Conservation (phyloP, 495 filamentous ascomycete species). For the Penicillium samsonianum region DNA sequence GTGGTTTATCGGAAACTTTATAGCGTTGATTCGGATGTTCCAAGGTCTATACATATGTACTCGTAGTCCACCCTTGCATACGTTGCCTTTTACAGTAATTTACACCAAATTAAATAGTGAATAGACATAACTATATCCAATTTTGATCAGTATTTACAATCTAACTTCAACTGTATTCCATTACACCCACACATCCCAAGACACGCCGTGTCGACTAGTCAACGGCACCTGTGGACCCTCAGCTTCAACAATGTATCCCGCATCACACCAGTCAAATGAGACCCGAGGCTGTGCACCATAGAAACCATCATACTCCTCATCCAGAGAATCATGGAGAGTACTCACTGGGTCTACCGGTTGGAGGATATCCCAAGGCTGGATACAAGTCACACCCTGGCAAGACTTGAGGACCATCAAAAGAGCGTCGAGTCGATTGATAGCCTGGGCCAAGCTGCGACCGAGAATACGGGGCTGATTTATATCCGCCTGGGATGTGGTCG, state of each 20-base stretch:
- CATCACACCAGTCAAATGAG: constrained; percentile 58
- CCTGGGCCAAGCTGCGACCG: constrained; percentile 45
- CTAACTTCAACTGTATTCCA: too few species aligned
- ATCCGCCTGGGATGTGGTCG: constrained; percentile 20
- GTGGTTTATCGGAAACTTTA: too few species aligned
- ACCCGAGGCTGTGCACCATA: constrained; percentile 55
- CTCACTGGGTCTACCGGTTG: constrained; percentile 51
- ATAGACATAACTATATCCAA: too few species aligned
- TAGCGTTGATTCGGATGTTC: not conserved
- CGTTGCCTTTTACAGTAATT: too few species aligned
- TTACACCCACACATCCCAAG: constrained; percentile 40
- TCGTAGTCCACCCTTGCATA: too few species aligned
- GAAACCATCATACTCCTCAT: constrained; percentile 54
- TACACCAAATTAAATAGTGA: not conserved
- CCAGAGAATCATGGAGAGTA: constrained; percentile 44
- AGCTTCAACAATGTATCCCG: constrained; percentile 59
- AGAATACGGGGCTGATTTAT: constrained; percentile 33
- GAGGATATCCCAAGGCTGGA: constrained; percentile 59
- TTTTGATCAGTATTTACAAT: not conserved
- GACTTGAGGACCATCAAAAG: constrained; percentile 66
- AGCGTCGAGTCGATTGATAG: constrained; percentile 57
- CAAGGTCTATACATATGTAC: too few species aligned
- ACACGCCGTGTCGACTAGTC: constrained; percentile 33
- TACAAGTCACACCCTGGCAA: constrained; percentile 58
- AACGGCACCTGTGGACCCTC: constrained; percentile 56